phyloP scores from a whole-genome alignment of 169 alveolate species.

The Eimeria tenella region DNA sequence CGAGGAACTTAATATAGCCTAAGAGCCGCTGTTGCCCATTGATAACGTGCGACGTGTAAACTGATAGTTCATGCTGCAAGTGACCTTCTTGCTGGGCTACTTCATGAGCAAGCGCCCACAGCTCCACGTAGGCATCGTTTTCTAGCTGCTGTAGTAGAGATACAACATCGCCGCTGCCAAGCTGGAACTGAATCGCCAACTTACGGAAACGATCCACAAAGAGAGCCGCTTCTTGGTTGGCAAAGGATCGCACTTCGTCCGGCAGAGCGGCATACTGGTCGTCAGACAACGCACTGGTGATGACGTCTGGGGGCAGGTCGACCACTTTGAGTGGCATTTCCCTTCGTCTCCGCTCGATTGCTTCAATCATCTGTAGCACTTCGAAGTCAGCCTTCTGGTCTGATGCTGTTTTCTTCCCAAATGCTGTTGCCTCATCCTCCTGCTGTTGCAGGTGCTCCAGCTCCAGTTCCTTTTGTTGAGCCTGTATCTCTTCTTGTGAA shows the following conservation, averaged over 20 bases:
- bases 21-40: slow-evolving; percentile 58
- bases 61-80: slow-evolving; percentile 57
- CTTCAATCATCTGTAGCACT: slow-evolving; percentile 4
- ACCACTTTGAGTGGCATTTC: slow-evolving; percentile 49
- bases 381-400: slow-evolving; percentile 59
- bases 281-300: slow-evolving; percentile 72
- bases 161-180: slow-evolving; percentile 53
- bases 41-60: slow-evolving; percentile 52
- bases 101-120: slow-evolving; percentile 66
- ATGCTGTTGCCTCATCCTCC: slow-evolving; percentile 47
- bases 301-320: slow-evolving; percentile 52
- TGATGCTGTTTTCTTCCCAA: slow-evolving; percentile 43
- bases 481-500: slow-evolving; percentile 16
- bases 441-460: slow-evolving; percentile 9
- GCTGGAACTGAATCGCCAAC: slow-evolving; percentile 47
- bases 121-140: slow-evolving; percentile 32
- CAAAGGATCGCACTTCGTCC: slow-evolving; percentile 41
- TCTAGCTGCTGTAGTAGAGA: slow-evolving; percentile 69
- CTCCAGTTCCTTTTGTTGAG: slow-evolving; percentile 1
- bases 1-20: slow-evolving; percentile 66
- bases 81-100: slow-evolving; percentile 76
- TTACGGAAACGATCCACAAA: slow-evolving; percentile 69
- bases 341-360: slow-evolving; percentile 23
- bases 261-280: slow-evolving; percentile 66
- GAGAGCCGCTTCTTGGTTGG: slow-evolving; percentile 49